Percentiles rank a stretch among this genome's conserved stretches.
phyloP scores from a whole-genome alignment of 768 basidiomycete species.

The Inosperma sp. region DNA sequence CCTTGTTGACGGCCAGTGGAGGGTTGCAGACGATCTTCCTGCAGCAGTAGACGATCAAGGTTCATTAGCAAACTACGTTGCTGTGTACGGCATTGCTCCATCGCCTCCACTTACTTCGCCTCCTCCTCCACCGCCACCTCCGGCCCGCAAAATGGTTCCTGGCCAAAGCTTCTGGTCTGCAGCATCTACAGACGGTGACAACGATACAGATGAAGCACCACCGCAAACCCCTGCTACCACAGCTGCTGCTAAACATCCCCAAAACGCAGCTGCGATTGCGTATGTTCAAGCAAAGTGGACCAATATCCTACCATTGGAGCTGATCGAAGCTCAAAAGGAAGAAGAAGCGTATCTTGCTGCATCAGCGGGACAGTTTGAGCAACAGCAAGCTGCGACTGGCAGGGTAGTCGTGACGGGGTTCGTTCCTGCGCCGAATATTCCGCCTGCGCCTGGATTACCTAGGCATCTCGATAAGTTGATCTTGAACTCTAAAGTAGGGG shows the following conservation, averaged over 20 bases:
- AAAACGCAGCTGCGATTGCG: constrained; percentile 5
- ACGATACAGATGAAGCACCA: constrained; percentile 16
- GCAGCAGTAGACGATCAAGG: constrained; percentile 93
- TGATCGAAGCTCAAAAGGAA: constrained; percentile 73
- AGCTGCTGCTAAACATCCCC: constrained; percentile 1
- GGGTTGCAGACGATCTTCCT: constrained; percentile 68
- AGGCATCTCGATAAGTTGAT: constrained; percentile 93
- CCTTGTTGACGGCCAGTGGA: constrained; percentile 87
- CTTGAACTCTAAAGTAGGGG: constrained; percentile 54
- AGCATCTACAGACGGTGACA: constrained; percentile 33
- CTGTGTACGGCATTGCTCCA: constrained; percentile 41
- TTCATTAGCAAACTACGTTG: constrained; percentile 90
- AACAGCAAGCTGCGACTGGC: constrained; percentile 9
- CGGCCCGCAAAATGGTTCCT: constrained; percentile 18
- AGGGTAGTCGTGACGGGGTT: constrained; percentile 33
- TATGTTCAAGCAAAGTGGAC: constrained; percentile 58
- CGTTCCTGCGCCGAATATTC: constrained; percentile 71
- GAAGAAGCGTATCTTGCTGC: constrained; percentile 74
- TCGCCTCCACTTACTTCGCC: constrained; percentile 24
- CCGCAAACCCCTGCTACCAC: constrained; percentile 6
- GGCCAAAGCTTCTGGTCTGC: constrained; percentile 43
- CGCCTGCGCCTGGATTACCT: constrained; percentile 83
- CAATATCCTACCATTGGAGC: constrained; percentile 66
- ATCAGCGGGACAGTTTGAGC: constrained; percentile 34
- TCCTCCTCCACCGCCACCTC: constrained; percentile 16